Conservation (phyloP, 192 early-diverging fungal species). For the Dissophora globulifera region DNA sequence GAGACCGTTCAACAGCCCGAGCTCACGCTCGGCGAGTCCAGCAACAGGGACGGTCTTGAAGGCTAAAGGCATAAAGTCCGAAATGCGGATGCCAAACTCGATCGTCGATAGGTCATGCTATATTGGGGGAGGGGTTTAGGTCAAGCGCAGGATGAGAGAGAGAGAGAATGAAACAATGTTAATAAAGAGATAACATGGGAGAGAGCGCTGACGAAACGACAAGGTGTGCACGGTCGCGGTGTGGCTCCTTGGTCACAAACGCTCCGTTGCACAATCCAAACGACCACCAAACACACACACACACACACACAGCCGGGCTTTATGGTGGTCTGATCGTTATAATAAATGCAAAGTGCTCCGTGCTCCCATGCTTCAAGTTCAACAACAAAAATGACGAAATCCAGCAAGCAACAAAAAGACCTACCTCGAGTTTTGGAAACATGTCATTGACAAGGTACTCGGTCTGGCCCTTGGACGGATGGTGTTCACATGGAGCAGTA, state of each 20-base stretch:
- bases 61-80: constrained; percentile 67
- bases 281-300: too few relatives aligned
- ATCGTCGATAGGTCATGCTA: constrained; percentile 55
- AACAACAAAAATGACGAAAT: too few relatives aligned
- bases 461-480: constrained; percentile 49
- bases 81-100: constrained; percentile 71
- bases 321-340: neutral
- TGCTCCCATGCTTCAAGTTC: too few relatives aligned
- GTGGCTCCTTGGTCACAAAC: too few relatives aligned
- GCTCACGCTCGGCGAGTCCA: constrained; percentile 64
- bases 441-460: constrained; percentile 53
- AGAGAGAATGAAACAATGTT: neutral
- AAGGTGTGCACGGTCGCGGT: too few relatives aligned
- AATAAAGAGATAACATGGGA: too few relatives aligned
- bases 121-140: too few relatives aligned
- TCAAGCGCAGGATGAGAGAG: neutral
- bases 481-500: constrained; percentile 50
- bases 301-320: too few relatives aligned
- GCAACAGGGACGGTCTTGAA: constrained; percentile 72
- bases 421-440: constrained; percentile 49
- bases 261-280: too few relatives aligned
- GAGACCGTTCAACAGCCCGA: constrained; percentile 61
- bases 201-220: too few relatives aligned
- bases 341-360: neutral
- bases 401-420: too few relatives aligned